Evolutionary conservation across 768 basidiomycete genomes (phyloP).

Genomic region (Boletus barrowsii): DNA sequence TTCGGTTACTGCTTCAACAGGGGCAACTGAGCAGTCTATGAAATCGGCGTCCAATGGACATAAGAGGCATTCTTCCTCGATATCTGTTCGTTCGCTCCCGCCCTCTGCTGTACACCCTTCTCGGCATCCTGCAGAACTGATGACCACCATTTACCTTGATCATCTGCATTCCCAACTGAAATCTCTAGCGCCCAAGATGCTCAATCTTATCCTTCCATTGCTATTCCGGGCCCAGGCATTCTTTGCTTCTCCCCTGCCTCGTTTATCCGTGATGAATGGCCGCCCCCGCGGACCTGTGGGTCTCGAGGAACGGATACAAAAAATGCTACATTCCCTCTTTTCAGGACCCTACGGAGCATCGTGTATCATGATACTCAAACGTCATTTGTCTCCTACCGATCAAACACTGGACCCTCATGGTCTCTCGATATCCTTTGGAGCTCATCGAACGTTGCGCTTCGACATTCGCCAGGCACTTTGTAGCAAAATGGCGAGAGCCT

Average conservation of each 20-base stretch:
- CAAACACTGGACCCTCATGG: constrained; percentile 22
- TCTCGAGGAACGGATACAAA: constrained; percentile 56
- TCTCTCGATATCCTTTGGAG: constrained; percentile 49
- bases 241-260: constrained; percentile 64
- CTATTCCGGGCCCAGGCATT: constrained; percentile 71
- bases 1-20: constrained; percentile 27
- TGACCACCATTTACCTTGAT: constrained; percentile 58
- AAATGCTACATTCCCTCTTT: constrained; percentile 54
- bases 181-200: constrained; percentile 51
- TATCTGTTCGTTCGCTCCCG: constrained; percentile 47
- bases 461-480: constrained; percentile 61
- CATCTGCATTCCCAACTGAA: constrained; percentile 63
- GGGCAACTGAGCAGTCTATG: constrained; percentile 30
- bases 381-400: constrained; percentile 46
- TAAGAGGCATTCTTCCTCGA: constrained; percentile 59
- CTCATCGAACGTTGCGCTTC: constrained; percentile 58
- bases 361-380: constrained; percentile 62
- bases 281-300: constrained; percentile 30
- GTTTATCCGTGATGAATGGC: constrained; percentile 52
- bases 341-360: constrained; percentile 63
- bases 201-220: constrained; percentile 59
- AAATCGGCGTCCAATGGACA: constrained; percentile 38
- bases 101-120: constrained; percentile 28
- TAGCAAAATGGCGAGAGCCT: constrained; percentile 63
- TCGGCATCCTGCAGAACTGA: constrained; percentile 61